phyloP scores from a whole-genome alignment of 78 protist genomes.

The Dictyostelium firmibasis region DNA sequence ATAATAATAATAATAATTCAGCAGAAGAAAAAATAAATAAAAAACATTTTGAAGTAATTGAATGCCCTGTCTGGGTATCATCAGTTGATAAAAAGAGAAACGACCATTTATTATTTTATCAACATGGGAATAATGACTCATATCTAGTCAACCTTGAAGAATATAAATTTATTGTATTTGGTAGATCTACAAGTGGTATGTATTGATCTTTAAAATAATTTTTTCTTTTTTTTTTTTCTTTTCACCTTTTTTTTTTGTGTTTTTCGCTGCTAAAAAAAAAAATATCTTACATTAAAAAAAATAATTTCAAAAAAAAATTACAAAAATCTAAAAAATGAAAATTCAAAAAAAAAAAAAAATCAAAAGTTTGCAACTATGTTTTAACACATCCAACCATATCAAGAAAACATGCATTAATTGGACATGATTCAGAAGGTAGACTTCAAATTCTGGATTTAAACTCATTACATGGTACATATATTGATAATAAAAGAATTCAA shows the following conservation, averaged over 20 bases:
- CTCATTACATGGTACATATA: constrained; percentile 54
- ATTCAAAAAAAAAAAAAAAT: neutral
- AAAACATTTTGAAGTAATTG: neutral
- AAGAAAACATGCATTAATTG: constrained; percentile 54
- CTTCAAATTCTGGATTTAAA: constrained; percentile 26
- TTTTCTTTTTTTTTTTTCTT: neutral
- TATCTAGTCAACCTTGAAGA: constrained; percentile 12
- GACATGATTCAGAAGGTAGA: constrained; percentile 48
- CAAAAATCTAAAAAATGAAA: neutral
- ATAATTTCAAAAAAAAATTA: no score
- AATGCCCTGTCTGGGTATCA: constrained; percentile 36
- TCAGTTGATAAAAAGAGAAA: neutral
- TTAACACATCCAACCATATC: constrained; percentile 61
- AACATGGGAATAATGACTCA: neutral
- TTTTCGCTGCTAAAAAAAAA: no score
- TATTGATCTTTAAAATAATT: neutral
- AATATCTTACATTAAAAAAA: neutral
- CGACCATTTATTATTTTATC: constrained; percentile 32
- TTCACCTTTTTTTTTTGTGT: no score
- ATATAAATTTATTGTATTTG: constrained; percentile 14
- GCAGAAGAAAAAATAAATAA: neutral
- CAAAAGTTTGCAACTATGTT: constrained; percentile 37
- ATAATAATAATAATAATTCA: neutral
- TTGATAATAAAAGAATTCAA: neutral
- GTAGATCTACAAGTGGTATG: constrained; percentile 45